Conservation (phyloP, 139 green algal genomes). For the Spirogloea muscicola region DNA sequence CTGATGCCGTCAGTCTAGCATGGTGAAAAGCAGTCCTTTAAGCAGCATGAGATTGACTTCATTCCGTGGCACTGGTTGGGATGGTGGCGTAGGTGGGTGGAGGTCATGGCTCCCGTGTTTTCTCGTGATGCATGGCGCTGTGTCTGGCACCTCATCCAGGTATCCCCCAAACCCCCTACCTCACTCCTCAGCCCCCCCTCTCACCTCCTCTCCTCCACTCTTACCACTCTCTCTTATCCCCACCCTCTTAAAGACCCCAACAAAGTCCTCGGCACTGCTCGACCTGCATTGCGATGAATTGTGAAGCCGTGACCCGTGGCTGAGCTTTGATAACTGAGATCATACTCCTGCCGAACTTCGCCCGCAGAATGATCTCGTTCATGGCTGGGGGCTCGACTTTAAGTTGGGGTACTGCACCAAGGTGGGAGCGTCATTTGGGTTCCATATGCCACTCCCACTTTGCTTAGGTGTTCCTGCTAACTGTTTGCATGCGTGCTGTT, state of each 20-base stretch:
- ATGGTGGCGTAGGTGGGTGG: conserved; percentile 23
- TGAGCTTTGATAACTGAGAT: too few relatives aligned
- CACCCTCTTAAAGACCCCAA: too few relatives aligned
- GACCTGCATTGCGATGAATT: too few relatives aligned
- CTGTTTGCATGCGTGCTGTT: not conserved
- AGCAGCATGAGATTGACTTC: not conserved
- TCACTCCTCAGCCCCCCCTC: too few relatives aligned
- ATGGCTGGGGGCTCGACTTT: conserved; percentile 33
- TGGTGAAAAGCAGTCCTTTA: not conserved
- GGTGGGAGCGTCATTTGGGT: not conserved
- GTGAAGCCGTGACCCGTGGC: too few relatives aligned
- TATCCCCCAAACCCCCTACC: not conserved
- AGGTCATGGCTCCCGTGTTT: conserved; percentile 45
- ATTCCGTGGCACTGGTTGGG: not conserved
- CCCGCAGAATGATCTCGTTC: conserved; percentile 37
- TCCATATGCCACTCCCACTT: not conserved
- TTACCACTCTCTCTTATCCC: too few relatives aligned
- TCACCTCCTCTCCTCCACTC: too few relatives aligned
- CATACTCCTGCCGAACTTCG: too few relatives aligned
- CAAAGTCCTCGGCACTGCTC: too few relatives aligned
- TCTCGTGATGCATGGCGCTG: conserved; percentile 39
- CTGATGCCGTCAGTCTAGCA: not conserved
- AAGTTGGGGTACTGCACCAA: not conserved
- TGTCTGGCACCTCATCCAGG: conserved; percentile 47
- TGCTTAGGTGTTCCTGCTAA: not conserved